Conservation (phyloP, 2,329 filamentous ascomycete genomes). For the Penicillium sp. region DNA sequence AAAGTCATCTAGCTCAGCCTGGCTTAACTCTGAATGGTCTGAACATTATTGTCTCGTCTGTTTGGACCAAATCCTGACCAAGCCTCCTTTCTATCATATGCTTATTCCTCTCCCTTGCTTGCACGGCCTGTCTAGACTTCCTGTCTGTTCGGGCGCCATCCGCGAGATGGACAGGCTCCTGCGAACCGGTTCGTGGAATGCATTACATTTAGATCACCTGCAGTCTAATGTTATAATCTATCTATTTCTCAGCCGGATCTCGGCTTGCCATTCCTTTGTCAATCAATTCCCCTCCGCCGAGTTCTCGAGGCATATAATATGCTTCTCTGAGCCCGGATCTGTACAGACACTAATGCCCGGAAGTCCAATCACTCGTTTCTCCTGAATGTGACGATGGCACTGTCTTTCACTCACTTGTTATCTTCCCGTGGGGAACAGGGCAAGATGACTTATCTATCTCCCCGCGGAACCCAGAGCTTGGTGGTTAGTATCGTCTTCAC, state of each 20-base stretch:
- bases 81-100: conserved; percentile 19
- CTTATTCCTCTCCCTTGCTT: conserved; percentile 31
- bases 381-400: conserved; percentile 24
- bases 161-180: conserved; percentile 24
- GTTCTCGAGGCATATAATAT: background rate
- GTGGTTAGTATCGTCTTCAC: conserved; percentile 40
- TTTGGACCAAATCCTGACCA: conserved; percentile 12
- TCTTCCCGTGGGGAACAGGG: conserved; percentile 25
- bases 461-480: conserved; percentile 33
- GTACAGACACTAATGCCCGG: background rate
- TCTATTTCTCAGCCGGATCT: conserved; percentile 15
- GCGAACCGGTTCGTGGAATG: conserved; percentile 16
- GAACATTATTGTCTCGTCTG: background rate
- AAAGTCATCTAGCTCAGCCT: background rate
- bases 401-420: conserved; percentile 23
- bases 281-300: background rate
- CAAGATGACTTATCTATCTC: conserved; percentile 27
- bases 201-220: conserved; percentile 12
- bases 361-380: background rate
- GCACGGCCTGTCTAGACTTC: conserved; percentile 15
- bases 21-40: conserved; percentile 1
- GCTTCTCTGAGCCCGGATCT: background rate
- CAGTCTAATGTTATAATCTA: conserved; percentile 21
- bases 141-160: conserved; percentile 23
- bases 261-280: background rate